These are phyloP conservation scores for Phlebopus sp. DNA, from an alignment of 1,284 basidiomycete genomes.

Conservation along the genomic window DNA sequence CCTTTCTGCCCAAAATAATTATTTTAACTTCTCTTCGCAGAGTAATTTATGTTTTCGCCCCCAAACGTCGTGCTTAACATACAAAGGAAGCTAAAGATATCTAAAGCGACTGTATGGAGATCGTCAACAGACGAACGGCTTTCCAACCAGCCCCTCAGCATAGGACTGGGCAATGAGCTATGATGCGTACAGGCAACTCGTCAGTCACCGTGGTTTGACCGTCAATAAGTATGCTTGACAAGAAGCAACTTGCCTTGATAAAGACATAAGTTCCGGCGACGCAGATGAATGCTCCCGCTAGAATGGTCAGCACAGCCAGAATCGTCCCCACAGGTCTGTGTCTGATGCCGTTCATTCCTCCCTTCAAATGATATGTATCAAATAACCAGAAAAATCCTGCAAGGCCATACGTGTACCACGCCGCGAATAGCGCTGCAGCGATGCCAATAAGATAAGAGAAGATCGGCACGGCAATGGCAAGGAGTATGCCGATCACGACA, in stretches of 20 bases:
- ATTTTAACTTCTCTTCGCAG: too few species aligned
- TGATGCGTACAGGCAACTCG: background rate
- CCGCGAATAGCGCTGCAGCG: slow-evolving; percentile 53
- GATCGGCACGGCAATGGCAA: slow-evolving; percentile 55
- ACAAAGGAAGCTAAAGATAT: too few species aligned
- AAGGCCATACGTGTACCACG: slow-evolving; percentile 57
- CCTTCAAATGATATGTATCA: slow-evolving; percentile 44
- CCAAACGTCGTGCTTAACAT: too few species aligned
- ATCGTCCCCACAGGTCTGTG: slow-evolving; percentile 32
- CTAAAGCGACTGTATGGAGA: too few species aligned
- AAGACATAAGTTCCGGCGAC: slow-evolving; percentile 53
- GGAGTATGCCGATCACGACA: slow-evolving; percentile 48
- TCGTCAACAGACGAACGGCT: slow-evolving; percentile 48
- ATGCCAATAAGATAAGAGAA: slow-evolving; percentile 54
- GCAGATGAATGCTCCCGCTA: slow-evolving; percentile 52
- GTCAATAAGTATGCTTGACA: slow-evolving; percentile 2
- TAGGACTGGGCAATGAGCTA: slow-evolving; percentile 52
- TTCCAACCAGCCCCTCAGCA: slow-evolving; percentile 40
- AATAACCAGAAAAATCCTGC: slow-evolving; percentile 59
- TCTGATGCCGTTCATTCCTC: slow-evolving; percentile 34
- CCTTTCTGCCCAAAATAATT: too few species aligned
- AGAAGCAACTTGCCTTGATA: slow-evolving; percentile 38
- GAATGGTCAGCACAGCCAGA: slow-evolving; percentile 43
- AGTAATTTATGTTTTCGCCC: too few species aligned
- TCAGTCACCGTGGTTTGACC: background rate